These are phyloP conservation scores for Elymus sibiricus DNA, from an alignment of 176 grass and related monocot genomes.

Conservation along the genomic window DNA sequence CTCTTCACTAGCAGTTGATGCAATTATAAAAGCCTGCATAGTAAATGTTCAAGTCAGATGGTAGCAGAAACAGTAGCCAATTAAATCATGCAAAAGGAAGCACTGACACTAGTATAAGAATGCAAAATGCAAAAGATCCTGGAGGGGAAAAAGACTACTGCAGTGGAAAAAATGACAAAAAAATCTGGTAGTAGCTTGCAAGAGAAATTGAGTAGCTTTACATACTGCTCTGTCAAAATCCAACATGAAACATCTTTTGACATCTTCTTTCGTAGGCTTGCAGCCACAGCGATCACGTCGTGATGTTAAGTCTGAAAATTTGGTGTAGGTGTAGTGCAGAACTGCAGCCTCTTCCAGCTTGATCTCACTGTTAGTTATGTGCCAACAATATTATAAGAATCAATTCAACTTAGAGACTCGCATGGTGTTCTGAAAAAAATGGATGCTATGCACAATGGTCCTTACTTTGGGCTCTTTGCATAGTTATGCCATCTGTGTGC, in stretches of 20 bases:
- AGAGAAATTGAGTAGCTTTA: conserved; percentile 8
- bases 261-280: conserved; percentile 94
- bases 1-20: conserved; percentile 93
- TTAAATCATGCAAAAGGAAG: not conserved
- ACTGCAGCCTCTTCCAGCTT: conserved; percentile 97
- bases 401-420: not conserved
- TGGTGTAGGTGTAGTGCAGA: conserved; percentile 93
- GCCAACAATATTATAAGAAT: conserved; percentile 6
- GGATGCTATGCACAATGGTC: not conserved
- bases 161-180: not conserved
- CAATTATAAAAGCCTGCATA: conserved; percentile 94
- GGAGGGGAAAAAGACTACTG: not conserved
- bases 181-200: not conserved
- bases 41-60: conserved; percentile 19
- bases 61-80: not conserved
- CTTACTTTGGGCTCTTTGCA: conserved; percentile 78
- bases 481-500: conserved; percentile 98
- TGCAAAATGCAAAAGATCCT: not conserved
- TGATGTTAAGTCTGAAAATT: conserved; percentile 96
- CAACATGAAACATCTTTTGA: conserved; percentile 99
- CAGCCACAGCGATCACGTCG: conserved; percentile 95
- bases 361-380: conserved; percentile 53
- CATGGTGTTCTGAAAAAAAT: not conserved
- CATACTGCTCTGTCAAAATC: conserved; percentile 96
- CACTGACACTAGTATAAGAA: not conserved